phyloP scores from a whole-genome alignment of 2,329 filamentous ascomycete genomes.

The Colletotrichum sojae region DNA sequence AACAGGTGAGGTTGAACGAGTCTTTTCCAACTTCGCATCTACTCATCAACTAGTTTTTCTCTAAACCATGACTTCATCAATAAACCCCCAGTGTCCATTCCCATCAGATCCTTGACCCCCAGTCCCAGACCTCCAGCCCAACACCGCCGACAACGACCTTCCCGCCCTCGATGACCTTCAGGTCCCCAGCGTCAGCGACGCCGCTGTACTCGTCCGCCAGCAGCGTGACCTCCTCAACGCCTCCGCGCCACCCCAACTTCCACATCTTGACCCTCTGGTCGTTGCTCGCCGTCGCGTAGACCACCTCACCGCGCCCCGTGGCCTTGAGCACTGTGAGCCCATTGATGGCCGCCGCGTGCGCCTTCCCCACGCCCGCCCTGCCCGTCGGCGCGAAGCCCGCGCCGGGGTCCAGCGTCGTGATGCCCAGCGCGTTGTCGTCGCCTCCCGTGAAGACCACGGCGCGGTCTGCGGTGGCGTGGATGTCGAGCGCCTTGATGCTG shows the following conservation, averaged over 20 bases:
- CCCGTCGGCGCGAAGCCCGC: constrained; percentile 42
- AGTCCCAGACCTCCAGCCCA: constrained; percentile 62
- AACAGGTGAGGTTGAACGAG: no score
- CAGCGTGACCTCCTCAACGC: constrained; percentile 51
- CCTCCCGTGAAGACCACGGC: constrained; percentile 80
- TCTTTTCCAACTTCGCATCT: neutral
- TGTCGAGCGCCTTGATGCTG: constrained; percentile 78
- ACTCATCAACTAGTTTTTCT: neutral
- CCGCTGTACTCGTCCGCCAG: constrained; percentile 68
- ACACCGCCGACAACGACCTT: constrained; percentile 60
- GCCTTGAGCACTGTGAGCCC: constrained; percentile 59
- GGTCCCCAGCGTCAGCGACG: constrained; percentile 71
- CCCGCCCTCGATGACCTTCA: constrained; percentile 55
- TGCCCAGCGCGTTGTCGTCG: constrained; percentile 86
- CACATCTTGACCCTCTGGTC: constrained; percentile 74
- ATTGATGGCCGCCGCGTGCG: constrained; percentile 82
- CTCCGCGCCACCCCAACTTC: constrained; percentile 51
- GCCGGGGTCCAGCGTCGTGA: constrained; percentile 60
- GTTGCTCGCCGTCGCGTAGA: constrained; percentile 66
- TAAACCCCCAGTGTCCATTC: no score
- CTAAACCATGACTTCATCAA: neutral
- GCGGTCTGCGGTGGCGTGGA: constrained; percentile 52
- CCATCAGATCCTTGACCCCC: constrained; percentile 10
- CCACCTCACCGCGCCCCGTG: constrained; percentile 32
- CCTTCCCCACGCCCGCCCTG: constrained; percentile 61